These are phyloP conservation scores for Capronia epimyces DNA, from an alignment of 2,329 filamentous ascomycete species.

Conservation along the genomic window DNA sequence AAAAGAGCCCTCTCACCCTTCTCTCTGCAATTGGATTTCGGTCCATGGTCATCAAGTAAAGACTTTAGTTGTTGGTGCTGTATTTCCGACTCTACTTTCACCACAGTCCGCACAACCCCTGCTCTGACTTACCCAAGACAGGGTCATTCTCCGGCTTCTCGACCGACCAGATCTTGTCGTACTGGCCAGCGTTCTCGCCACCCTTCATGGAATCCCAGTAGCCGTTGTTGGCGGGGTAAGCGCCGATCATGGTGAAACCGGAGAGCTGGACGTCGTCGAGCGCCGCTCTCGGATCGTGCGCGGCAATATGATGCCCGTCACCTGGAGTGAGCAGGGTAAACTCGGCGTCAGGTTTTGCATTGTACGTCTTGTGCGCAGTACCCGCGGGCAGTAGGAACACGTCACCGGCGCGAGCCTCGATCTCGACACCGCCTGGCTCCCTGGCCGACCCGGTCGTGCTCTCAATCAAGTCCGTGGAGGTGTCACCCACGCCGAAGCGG, in stretches of 20 bases:
- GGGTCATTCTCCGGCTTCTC: constrained; percentile 45
- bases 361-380: constrained; percentile 51
- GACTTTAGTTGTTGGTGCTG: too few relatives aligned
- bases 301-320: constrained; percentile 35
- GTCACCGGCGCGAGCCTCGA: constrained; percentile 49
- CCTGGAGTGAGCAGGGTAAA: constrained; percentile 46
- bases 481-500: constrained; percentile 52
- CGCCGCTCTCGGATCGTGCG: constrained; percentile 33
- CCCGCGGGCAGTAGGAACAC: constrained; percentile 57
- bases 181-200: constrained; percentile 41
- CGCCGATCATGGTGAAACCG: constrained; percentile 55
- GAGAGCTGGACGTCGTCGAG: constrained; percentile 36
- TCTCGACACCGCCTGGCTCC: constrained; percentile 47
- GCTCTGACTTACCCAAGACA: constrained; percentile 39
- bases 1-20: too few relatives aligned
- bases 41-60: too few relatives aligned
- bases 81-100: too few relatives aligned
- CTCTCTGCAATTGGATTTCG: too few relatives aligned
- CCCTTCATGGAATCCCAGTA: constrained; percentile 50
- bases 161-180: constrained; percentile 44
- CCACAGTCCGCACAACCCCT: constrained; percentile 39
- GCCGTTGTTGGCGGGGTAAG: constrained; percentile 45
- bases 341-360: constrained; percentile 37
- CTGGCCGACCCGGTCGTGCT: constrained; percentile 38
- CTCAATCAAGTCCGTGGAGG: constrained; percentile 36